phyloP scores from a whole-genome alignment of 83 land plant genomes.

The Thuja plicata region DNA sequence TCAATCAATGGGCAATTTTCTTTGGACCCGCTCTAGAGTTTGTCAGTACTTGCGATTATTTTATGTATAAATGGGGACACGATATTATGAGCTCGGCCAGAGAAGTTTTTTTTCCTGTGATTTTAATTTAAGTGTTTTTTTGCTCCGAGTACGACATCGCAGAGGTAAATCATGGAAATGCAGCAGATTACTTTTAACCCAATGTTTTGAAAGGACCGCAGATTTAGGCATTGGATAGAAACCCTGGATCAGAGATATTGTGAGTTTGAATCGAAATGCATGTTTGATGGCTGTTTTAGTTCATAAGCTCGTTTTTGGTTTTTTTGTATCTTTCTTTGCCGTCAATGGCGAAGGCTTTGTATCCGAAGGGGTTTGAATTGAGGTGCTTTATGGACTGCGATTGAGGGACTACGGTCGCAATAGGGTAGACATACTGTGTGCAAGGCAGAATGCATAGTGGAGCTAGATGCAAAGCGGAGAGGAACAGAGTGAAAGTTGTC shows the following conservation, averaged over 20 bases:
- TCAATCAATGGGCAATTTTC: not conserved
- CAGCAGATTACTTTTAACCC: not conserved
- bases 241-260: not conserved
- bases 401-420: not conserved
- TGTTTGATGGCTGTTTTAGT: not conserved
- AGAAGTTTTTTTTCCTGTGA: not conserved
- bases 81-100: not conserved
- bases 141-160: not conserved
- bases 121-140: too few species aligned
- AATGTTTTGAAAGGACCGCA: not conserved
- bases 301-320: not conserved
- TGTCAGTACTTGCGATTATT: not conserved
- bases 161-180: not conserved
- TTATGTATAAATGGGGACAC: not conserved
- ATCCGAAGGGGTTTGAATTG: not conserved
- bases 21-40: not conserved
- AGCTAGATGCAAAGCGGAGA: slow-evolving; percentile 63
- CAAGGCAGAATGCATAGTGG: slow-evolving; percentile 49
- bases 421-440: slow-evolving; percentile 3
- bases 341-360: not conserved
- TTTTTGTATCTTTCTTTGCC: not conserved
- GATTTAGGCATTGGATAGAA: not conserved
- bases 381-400: not conserved
- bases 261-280: not conserved
- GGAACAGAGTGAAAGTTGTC: slow-evolving; percentile 63